These are phyloP conservation scores for Lolium perenne DNA, from an alignment of 176 grass and related monocot species.

Conservation along the genomic window DNA sequence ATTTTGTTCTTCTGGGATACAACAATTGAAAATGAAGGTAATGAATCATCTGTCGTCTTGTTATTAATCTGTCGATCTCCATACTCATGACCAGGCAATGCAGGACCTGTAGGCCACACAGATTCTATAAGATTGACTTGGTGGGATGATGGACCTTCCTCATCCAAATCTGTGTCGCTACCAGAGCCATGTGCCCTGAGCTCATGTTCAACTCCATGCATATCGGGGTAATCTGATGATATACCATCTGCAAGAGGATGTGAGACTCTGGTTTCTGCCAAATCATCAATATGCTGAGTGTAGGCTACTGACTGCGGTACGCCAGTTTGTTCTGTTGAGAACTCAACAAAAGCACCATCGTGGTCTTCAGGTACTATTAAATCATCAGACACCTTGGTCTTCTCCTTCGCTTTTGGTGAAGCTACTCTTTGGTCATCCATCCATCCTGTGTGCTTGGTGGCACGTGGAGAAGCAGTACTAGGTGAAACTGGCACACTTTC, in stretches of 20 bases:
- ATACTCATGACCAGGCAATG: slow-evolving; percentile 16
- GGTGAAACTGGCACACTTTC: slow-evolving; percentile 14
- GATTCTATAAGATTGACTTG: slow-evolving; percentile 34
- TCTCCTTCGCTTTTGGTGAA: slow-evolving; percentile 43
- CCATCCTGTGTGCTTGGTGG: slow-evolving; percentile 31
- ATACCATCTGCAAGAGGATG: slow-evolving; percentile 8
- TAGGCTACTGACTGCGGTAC: slow-evolving; percentile 23
- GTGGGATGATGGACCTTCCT: slow-evolving; percentile 18
- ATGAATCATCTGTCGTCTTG: slow-evolving; percentile 19
- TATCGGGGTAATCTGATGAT: slow-evolving; percentile 42
- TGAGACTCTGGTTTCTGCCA: slow-evolving; percentile 35
- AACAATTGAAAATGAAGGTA: slow-evolving; percentile 30
- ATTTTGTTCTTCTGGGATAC: slow-evolving; percentile 42
- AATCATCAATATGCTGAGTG: slow-evolving; percentile 30
- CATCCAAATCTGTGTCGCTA: slow-evolving; percentile 37
- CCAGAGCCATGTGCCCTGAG: slow-evolving; percentile 43
- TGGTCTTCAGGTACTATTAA: slow-evolving; percentile 39
- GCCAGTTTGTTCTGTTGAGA: slow-evolving; percentile 20
- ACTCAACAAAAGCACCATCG: slow-evolving; percentile 14
- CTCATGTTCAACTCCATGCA: slow-evolving; percentile 39
- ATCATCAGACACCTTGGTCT: slow-evolving; percentile 38
- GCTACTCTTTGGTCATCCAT: slow-evolving; percentile 40
- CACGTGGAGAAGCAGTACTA: slow-evolving; percentile 36
- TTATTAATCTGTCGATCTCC: slow-evolving; percentile 14
- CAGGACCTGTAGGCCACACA: slow-evolving; percentile 33